Conservation (phyloP, 495 filamentous ascomycete species). For the Aspergillus ostianus region DNA sequence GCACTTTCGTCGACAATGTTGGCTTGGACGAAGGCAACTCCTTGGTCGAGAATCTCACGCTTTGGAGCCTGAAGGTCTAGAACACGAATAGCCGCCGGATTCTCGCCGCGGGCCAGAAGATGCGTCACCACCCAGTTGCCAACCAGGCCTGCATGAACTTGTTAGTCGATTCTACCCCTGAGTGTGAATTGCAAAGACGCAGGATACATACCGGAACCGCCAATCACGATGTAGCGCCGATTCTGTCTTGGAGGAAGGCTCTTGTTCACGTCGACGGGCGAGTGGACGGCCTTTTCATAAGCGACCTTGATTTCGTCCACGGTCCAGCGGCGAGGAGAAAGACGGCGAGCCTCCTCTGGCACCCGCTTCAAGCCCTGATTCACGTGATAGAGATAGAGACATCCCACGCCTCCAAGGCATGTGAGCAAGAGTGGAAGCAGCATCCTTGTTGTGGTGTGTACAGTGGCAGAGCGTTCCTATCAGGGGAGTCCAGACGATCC, state of each 20-base stretch:
- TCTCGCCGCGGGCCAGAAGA: constrained; percentile 53
- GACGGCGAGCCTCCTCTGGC: constrained; percentile 42
- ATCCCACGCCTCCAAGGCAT: constrained; percentile 24
- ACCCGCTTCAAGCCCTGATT: constrained; percentile 48
- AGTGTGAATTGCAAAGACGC: too few species aligned
- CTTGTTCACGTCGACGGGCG: constrained; percentile 47
- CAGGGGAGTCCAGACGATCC: neutral
- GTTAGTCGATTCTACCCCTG: neutral
- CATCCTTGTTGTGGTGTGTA: constrained; percentile 7
- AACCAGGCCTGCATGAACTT: constrained; percentile 44
- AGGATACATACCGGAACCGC: constrained; percentile 51
- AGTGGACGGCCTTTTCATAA: constrained; percentile 44
- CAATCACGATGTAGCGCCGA: constrained; percentile 57
- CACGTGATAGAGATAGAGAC: constrained; percentile 50
- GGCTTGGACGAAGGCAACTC: constrained; percentile 47
- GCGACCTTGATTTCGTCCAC: constrained; percentile 44
- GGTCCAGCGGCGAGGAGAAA: constrained; percentile 54
- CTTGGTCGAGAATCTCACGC: constrained; percentile 36
- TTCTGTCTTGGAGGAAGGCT: constrained; percentile 51
- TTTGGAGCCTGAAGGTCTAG: constrained; percentile 49
- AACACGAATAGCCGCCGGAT: constrained; percentile 52
- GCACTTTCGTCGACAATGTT: constrained; percentile 50
- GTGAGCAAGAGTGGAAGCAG: constrained; percentile 11
- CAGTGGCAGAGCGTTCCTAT: too few species aligned
- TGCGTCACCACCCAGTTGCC: constrained; percentile 55